Base-by-base conservation (phyloP, 176 grass and related monocot genomes). In the Dendrocalamus sinicus region DNA sequence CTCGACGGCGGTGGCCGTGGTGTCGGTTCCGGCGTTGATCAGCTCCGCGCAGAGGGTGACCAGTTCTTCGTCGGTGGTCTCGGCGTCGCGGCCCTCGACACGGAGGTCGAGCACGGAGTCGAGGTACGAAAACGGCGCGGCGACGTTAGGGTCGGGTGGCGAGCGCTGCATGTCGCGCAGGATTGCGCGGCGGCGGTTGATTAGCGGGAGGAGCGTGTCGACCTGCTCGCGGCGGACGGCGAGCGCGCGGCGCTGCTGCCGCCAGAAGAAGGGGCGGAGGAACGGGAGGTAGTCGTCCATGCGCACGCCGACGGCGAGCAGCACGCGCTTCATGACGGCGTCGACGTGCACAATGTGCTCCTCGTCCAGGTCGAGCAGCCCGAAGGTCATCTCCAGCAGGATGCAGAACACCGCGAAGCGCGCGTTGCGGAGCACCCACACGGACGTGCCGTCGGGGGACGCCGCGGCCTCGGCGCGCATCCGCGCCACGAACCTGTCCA, bases 241-340 rank as follows among this genome's bases (percentile, higher is more conserved):
- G 32, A 95, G 79, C n/a, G 86, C 95, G 15, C 53, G 76, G 39
- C 64, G 71, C 62, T 93, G 91, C 48, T 95, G 87, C 9, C 82
- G 85, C 46, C 79, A 89, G 41, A 91, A 90, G 55, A 98, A 51
- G 12, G 87, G 93, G n/a, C 93, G 87, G 30, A 98, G 91, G 92
- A 95, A 93, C 23, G 95, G 95, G 76, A 98, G 85, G 91, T 98
- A 98, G 87, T 98, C 95, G 60, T 98, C 93, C 89, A 98, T 98
- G 65, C 92, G 89, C 9, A 88, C 86, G 20, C 44, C 84, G 8
- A 55, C 26, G 54, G 78, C 84, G 85, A 98, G 89, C 48, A 98
- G 85, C 19, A 98, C 95, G 63, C 88, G 82, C 93, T 98, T 98
- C 95, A 98, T 88, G 70, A 93, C 87, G 46, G 82, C 83, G 84